Evolutionary conservation across 768 basidiomycete genomes (phyloP), one percentile per base, ranked within the genome.

Genomic region (Neoboletus brunneissimus): DNA sequence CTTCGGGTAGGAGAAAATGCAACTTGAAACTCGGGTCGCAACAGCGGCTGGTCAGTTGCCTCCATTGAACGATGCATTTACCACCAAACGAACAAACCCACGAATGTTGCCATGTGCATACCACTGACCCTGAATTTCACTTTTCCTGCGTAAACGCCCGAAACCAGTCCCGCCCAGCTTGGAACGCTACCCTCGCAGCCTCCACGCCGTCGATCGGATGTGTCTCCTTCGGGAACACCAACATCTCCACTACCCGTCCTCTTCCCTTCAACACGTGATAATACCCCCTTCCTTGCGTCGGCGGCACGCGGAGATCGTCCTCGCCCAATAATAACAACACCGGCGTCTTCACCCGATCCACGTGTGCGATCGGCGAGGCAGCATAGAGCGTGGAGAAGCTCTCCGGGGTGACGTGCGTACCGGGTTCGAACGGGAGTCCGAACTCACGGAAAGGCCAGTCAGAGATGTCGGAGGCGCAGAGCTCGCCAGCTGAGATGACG

Each of bases 151-250:
- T 51, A 38, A 70, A 70, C 5, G 41, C 59, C 43, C 61, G 69
- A 49, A 87, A 77, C 79, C 82, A 87, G 54, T 81, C 79, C 42
- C 75, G 64, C 51, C 72, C 72, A 5, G 79, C 80, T 64, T 85
- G 81, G 60, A 78, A 85, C 8, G 73, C 71, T 18, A 81, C 77
- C 57, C 76, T 77, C n/a, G 76, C 75, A 1, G 82, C 78, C 64
- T 86, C 85, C 4, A 88, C 83, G 0, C 84, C 82, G 18, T 86
- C 86, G 7, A 88, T 66, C 4, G 84, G 75, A 67, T 89, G 88
- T 1, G 79, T 75, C 61, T 87, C 84, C 23, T 82, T 80, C 22
- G 81, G 79, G 59, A 88, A 88, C 47, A 77, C 66, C 35, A 87
- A 69, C 79, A 88, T 76, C 47, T 86, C 82, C 16, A 86, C 80